phyloP scores from a whole-genome alignment of 148 eudicot species.

The Simmondsia chinensis region DNA sequence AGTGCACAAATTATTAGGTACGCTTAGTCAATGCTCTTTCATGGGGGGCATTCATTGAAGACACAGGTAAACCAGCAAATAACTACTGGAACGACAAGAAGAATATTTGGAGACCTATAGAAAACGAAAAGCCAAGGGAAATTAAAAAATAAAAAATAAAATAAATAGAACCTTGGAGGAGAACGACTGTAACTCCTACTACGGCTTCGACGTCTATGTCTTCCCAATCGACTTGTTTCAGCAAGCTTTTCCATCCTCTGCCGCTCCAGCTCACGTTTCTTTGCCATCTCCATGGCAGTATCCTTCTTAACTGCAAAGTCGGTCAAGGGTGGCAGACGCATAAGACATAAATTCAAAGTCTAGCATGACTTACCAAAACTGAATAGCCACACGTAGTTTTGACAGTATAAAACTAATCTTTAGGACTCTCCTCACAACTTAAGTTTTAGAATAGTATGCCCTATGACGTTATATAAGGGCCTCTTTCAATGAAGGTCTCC shows the following conservation, averaged over 20 bases:
- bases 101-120: neutral
- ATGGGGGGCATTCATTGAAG: too few relatives aligned
- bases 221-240: conserved; percentile 73
- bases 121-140: neutral
- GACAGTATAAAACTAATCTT: too few relatives aligned
- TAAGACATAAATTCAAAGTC: neutral
- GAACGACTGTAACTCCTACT: conserved; percentile 87
- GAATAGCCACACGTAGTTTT: neutral
- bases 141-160: neutral
- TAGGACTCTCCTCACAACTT: too few relatives aligned
- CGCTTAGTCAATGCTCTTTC: too few relatives aligned
- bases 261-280: conserved; percentile 90
- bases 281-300: conserved; percentile 85
- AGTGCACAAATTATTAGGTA: too few relatives aligned
- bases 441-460: too few relatives aligned
- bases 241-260: conserved; percentile 87
- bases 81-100: too few relatives aligned
- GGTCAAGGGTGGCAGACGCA: neutral
- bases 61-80: too few relatives aligned
- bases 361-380: too few relatives aligned
- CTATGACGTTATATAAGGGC: too few relatives aligned
- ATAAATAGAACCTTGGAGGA: conserved; percentile 57
- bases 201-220: conserved; percentile 65
- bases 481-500: too few relatives aligned
- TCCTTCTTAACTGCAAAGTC: conserved; percentile 71